These are phyloP conservation scores for Corylus americana DNA, from an alignment of 306 rosid genomes.

Conservation along the genomic window DNA sequence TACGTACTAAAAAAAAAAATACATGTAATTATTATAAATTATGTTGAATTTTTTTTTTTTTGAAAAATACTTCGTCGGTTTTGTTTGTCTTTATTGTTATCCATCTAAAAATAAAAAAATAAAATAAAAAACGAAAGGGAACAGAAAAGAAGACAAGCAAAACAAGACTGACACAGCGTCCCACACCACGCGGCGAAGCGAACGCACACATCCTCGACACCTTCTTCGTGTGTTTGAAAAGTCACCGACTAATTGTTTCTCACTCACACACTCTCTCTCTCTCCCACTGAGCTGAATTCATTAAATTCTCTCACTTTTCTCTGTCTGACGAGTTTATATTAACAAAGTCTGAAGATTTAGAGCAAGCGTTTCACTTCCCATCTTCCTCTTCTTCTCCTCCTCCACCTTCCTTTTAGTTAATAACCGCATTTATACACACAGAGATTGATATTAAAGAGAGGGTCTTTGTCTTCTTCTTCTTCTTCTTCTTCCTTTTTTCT, in stretches of 20 bases:
- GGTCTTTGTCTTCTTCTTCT: not conserved
- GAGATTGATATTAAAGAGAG: not conserved
- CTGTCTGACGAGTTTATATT: not conserved
- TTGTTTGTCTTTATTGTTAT: no score
- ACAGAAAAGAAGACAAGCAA: not conserved
- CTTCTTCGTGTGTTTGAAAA: not conserved
- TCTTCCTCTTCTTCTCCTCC: not conserved
- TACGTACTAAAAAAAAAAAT: no score
- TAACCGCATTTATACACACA: slow-evolving; percentile 9
- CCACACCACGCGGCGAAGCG: slow-evolving; percentile 68
- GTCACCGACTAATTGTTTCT: not conserved
- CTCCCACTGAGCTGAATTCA: not conserved
- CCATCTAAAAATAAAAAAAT: no score
- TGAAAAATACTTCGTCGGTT: no score
- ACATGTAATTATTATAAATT: no score
- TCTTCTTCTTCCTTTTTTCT: not conserved
- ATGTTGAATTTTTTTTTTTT: no score
- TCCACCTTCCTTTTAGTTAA: slow-evolving; percentile 1
- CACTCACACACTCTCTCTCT: not conserved
- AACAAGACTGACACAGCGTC: slow-evolving; percentile 16
- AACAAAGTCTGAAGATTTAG: slow-evolving; percentile 18
- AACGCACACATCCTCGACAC: slow-evolving; percentile 34
- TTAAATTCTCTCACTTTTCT: not conserved
- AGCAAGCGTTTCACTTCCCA: not conserved
- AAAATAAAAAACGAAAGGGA: no score